Base-by-base conservation (phyloP, 2,329 filamentous ascomycete genomes). In the Sclerotinia spermophila region DNA sequence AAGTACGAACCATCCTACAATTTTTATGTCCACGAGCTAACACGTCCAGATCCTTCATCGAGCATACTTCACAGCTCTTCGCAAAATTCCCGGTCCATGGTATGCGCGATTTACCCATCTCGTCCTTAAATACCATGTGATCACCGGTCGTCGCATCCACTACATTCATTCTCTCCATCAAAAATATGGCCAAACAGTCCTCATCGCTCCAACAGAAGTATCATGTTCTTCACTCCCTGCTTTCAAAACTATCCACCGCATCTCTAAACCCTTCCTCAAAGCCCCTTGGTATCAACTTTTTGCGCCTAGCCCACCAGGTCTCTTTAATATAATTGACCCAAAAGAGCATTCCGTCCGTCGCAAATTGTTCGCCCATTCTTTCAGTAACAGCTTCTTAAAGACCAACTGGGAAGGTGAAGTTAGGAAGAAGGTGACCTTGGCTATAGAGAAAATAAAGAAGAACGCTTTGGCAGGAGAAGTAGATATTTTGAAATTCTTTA, bases 401-500 rank as follows among this genome's bases (percentile, higher is more conserved):
- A 24, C n/a, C 19, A 61, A 44, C 8, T 69, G 67, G 67, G 67
- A 69, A n/a, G 6, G 1, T 3, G 44, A 69, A 1, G 4, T 62
- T 5, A 69, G 67, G 13, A 44, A 21, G 11, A 82, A 81, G 27
- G 79, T 82, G 0, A 75, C 79, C 0, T 72, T 84, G 15, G 77
- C 84, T 0, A 79, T 87, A 1, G 44, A 80, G 3, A 79, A 78
- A 61, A 86, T 88, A 33, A n/a, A 85, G 87, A 62, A 80, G 82
- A 72, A 70, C 80, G 73, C 75, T 44, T 62, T 60, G 30, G 66
- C 24, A 74, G 81, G 82, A 0, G 78, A 72, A 0, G 80, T 78
- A 0, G 85, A 89, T 71, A 77, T 87, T 0, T 81, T 82, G 71
- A 86, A 86, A 70, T 88, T 86, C 86, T 85, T 81, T 79, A 76